Base-by-base conservation (phyloP, 2,329 filamentous ascomycete genomes). In the Pseudogymnoascus sp. region DNA sequence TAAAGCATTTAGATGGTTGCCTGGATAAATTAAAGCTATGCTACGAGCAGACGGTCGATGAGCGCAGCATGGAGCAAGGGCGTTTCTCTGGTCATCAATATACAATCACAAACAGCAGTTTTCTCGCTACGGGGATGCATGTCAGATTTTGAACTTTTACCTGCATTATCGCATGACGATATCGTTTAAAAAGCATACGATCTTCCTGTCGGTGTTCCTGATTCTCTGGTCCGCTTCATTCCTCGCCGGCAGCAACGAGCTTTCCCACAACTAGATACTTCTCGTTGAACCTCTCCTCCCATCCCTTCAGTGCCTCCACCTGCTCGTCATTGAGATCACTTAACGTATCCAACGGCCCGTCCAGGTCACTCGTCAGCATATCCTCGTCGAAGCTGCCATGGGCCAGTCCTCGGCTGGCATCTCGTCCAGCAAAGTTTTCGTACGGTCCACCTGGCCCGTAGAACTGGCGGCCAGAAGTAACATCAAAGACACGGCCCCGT, bases 381-480 rank as follows among this genome's bases (percentile, higher is more conserved):
- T 93, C 89, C 80, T 90, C 86, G 74, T 97, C 95, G 75, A 99
- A 98, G 78, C 91, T 96, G 64, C 93, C 91, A 75, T 85, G 90
- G 1, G 95, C 93, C 65, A 99, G 78, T 0, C 95, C 95, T 61
- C 93, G 84, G 67, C 85, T 91, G 19, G 95, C 95, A 76, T 99
- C 95, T 40, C 93, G 82, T 0, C 95, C 95, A 0, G 95, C 95
- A 73, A 99, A 99, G 79, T 98, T 98, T 75, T 88, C 88, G 76
- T 99, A 99, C 1, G 93, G 92, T 0, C 93, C 93, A 11, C 92
- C 93, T 19, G 95, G 95, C 3, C 95, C 95, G 78, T 99, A 99
- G 77, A 98, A 98, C 79, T 96, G 93, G 72, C 89, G 85, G 24
- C 95, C 93, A 12, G 86, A 79, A 0, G 88, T 86, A 24, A 98